Base-by-base conservation (phyloP, 2,329 filamentous ascomycete genomes). In the Aspergillus sp. region DNA sequence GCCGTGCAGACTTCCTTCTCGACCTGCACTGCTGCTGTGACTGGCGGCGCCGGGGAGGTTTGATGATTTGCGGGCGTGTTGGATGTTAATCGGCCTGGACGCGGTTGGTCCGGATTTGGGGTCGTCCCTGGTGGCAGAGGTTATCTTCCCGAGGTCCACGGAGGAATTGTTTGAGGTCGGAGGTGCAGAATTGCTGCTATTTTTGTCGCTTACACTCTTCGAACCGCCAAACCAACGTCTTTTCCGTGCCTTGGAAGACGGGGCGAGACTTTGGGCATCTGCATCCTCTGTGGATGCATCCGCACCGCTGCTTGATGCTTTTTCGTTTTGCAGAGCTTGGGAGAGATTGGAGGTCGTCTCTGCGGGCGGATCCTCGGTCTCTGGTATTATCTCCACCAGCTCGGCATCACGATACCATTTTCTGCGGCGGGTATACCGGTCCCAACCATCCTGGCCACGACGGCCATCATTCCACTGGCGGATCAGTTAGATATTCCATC, bases 401-500 rank as follows among this genome's bases (percentile, higher is more conserved):
- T 98, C 93, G 7, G 93, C 93, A 61, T 97, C 93, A 33, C 93
- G 86, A 61, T 89, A 93, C 93, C 93, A 98, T 69, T 97, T 96
- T 49, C 93, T 75, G 19, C 93, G 82, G 10, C 93, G 81, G 0
- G 93, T 98, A 76, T 95, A 98, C 44, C 89, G 83, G 33, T 88
- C 88, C 93, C 93, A 98, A 42, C 90, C 88, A 57, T 98, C 93
- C 62, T 81, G 77, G 4, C 88, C 88, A 47, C 89, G 80, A 11
- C 87, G 85, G 12, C 90, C 90, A 54, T 88, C 86, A 63, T 90
- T 85, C 93, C 93, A 98, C 85, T 94, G 39, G 9, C 10, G 7
- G 1, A 27, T 8, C 27, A 33, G 41, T 49, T 39, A 55, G 49
- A 30, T 34, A 32, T 7, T 19, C 30, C 27, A 13, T 7, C n/a